Base-by-base conservation (phyloP, 495 filamentous ascomycete species). In the Hypoxylon intermedium region DNA sequence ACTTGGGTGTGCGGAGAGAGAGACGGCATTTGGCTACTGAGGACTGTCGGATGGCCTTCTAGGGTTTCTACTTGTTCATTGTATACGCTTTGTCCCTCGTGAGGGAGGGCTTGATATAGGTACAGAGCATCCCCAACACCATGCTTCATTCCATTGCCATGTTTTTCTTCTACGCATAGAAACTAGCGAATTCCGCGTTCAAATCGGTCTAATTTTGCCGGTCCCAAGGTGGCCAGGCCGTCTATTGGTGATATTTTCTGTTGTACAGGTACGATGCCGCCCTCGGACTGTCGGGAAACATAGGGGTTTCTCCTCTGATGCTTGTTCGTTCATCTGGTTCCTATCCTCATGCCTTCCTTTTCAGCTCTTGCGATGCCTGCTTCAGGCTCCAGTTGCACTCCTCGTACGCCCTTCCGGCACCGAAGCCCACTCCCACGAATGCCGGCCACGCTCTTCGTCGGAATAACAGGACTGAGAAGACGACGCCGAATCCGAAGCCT, bases 401-500 rank as follows among this genome's bases (percentile, higher is more conserved):
- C 75, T 97, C 94, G 82, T 92, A 98, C 7, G 93, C 95, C 69
- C 95, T 86, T 49, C 94, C 94, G 59, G 93, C 92, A 69, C 94
- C 94, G 72, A 99, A 97, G 37, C 94, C 94, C 38, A 92, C 80
- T 49, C 94, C 94, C 65, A 95, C 85, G 74, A 87, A 93, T 20
- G 90, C 95, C 44, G 94, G 94, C 90, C 94, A 99, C 63, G 93
- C 91, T 74, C 94, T 86, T 72, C 94, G 87, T 83, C 95, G 96
- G 85, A 99, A 99, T 20, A 99, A 77, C 42, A 99, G 87, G 24
- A 99, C 93, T 41, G 93, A 97, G 82, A 99, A 98, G 75, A 98
- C 89, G 74, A 98, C 88, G 76, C 94, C 94, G 78, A 98, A 97
- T 52, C 88, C 90, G 65, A 97, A 86, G 65, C 94, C 94, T 72